Percentiles rank a stretch among this genome's conserved stretches.
Conservation (phyloP, 768 basidiomycete genomes). For the Hysterangium stoloniferum region DNA sequence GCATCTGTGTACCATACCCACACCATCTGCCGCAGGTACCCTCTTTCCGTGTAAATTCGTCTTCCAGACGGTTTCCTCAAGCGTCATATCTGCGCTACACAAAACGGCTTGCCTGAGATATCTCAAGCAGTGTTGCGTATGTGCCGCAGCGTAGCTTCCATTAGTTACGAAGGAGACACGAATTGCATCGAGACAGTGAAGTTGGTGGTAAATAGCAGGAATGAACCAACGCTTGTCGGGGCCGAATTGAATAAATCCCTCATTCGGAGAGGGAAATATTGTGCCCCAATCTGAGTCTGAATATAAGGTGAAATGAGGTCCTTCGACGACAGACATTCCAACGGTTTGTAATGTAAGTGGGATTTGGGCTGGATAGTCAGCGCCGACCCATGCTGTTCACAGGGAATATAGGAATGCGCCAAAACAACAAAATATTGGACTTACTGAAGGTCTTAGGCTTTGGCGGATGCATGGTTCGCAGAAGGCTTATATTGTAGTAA, state of each 20-base stretch:
- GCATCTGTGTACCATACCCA: background rate
- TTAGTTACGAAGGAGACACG: constrained; percentile 17
- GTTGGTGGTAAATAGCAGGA: constrained; percentile 20
- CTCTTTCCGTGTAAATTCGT: background rate
- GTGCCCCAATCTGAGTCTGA: background rate
- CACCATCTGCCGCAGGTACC: background rate
- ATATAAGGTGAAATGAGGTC: background rate
- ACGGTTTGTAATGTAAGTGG: background rate
- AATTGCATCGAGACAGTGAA: constrained; percentile 23
- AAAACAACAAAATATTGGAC: no score
- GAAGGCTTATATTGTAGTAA: background rate
- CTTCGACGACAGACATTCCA: background rate
- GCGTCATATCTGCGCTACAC: constrained; percentile 23
- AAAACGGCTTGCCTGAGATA: constrained; percentile 22
- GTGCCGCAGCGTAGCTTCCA: constrained; percentile 11
- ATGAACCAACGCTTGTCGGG: constrained; percentile 9
- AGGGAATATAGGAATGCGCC: no score
- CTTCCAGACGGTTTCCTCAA: constrained; percentile 15
- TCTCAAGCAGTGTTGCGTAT: constrained; percentile 22
- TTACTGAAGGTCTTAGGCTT: background rate
- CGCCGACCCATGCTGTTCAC: background rate
- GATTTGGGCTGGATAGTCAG: background rate
- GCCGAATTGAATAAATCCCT: constrained; percentile 7
- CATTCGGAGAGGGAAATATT: background rate
- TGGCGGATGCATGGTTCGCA: background rate